phyloP scores from a whole-genome alignment of 2,329 filamentous ascomycete species.

The Botryotinia narcissicola region DNA sequence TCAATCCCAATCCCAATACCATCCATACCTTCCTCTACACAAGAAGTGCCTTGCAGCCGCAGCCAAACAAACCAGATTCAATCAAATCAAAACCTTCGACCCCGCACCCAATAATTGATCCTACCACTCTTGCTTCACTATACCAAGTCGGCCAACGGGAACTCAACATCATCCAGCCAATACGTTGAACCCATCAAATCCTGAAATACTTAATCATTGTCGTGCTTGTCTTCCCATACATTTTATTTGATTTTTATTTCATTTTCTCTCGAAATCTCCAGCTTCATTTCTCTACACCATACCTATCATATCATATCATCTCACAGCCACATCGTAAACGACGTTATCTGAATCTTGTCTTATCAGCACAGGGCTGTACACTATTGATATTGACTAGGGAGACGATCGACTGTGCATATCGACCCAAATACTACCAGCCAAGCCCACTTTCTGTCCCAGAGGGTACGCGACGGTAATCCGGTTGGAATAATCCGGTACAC shows the following conservation, averaged over 20 bases:
- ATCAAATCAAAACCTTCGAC: constrained; percentile 10
- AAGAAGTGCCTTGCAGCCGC: constrained; percentile 13
- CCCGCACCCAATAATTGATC: constrained; percentile 18
- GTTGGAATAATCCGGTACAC: constrained; percentile 4
- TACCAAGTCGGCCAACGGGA: constrained; percentile 16
- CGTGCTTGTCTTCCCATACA: not conserved
- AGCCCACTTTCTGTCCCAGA: not conserved
- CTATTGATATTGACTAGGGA: constrained; percentile 14
- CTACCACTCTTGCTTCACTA: constrained; percentile 11
- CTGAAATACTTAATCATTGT: not conserved
- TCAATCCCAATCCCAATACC: not conserved
- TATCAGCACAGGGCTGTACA: constrained; percentile 8
- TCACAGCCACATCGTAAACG: not conserved
- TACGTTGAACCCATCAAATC: not conserved
- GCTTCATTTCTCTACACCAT: too few relatives aligned
- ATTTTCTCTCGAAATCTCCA: too few relatives aligned
- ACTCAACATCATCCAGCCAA: constrained; percentile 7
- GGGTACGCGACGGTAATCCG: not conserved
- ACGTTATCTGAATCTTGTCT: not conserved
- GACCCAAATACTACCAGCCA: not conserved
- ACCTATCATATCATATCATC: not conserved
- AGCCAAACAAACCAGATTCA: not conserved
- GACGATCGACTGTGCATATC: constrained; percentile 15
- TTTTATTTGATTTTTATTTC: not conserved
- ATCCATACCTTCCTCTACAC: not conserved